Percentiles rank a stretch among this genome's conserved stretches.
Conservation (phyloP, 352 stramenopile species). For the Phytophthora citrophthora region DNA sequence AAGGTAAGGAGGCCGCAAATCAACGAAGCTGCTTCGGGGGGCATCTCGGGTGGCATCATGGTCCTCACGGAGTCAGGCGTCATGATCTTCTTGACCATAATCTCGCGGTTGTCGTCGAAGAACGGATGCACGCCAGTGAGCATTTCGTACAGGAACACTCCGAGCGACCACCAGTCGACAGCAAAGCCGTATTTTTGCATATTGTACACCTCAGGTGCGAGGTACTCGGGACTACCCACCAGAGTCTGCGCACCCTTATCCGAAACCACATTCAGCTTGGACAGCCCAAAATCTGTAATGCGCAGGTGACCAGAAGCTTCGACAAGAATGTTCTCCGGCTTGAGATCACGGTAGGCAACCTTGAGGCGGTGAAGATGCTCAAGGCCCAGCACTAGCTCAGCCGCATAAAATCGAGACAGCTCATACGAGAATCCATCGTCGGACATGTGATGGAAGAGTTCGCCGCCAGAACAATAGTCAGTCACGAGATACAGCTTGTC, state of each 20-base stretch:
- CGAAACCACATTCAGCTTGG: constrained; percentile 77
- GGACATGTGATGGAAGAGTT: constrained; percentile 98
- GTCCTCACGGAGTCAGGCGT: constrained; percentile 61
- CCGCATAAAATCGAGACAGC: constrained; percentile 94
- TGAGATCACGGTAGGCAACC: constrained; percentile 97
- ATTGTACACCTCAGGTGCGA: constrained; percentile 86
- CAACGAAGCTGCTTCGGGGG: constrained; percentile 67
- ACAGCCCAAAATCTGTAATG: constrained; percentile 97
- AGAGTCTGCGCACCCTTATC: constrained; percentile 73
- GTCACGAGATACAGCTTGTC: constrained; percentile 91
- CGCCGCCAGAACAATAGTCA: constrained; percentile 92
- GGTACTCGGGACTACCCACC: constrained; percentile 90
- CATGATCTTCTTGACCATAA: constrained; percentile 91
- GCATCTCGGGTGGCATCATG: constrained; percentile 76
- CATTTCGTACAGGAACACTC: constrained; percentile 92
- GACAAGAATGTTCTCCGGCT: constrained; percentile 96
- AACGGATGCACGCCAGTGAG: constrained; percentile 91
- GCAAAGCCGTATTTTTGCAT: constrained; percentile 82
- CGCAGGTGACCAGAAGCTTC: constrained; percentile 93
- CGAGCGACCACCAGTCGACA: constrained; percentile 94
- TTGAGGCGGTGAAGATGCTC: constrained; percentile 95
- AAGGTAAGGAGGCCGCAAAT: constrained; percentile 81
- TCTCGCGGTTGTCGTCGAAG: constrained; percentile 83
- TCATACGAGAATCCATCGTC: constrained; percentile 83
- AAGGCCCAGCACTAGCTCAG: constrained; percentile 95